These are phyloP conservation scores for Podospora bellae-mahoneyi DNA, from an alignment of 495 filamentous ascomycete genomes.

Conservation along the genomic window DNA sequence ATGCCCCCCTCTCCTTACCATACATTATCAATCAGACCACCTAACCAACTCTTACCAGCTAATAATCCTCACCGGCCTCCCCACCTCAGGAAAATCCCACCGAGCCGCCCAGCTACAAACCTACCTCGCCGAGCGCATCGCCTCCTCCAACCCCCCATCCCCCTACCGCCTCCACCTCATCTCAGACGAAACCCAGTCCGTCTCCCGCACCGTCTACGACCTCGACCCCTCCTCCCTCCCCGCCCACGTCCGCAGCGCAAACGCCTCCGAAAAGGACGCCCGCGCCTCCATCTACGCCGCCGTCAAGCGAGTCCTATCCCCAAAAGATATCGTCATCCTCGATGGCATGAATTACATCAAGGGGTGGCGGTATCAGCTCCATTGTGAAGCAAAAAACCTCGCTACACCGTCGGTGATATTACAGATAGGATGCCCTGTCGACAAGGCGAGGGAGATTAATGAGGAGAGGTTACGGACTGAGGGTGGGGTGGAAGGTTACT, in stretches of 20 bases:
- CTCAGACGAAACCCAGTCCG: slow-evolving; percentile 61
- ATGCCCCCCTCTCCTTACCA: background rate
- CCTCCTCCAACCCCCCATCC: slow-evolving; percentile 24
- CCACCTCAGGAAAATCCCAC: slow-evolving; percentile 87
- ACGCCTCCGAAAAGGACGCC: slow-evolving; percentile 80
- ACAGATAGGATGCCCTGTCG: slow-evolving; percentile 75
- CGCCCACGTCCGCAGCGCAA: slow-evolving; percentile 50
- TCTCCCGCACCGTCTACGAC: slow-evolving; percentile 62
- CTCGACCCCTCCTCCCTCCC: slow-evolving; percentile 46
- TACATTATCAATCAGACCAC: background rate
- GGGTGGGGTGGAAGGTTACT: slow-evolving; percentile 56
- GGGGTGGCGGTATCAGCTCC: slow-evolving; percentile 92
- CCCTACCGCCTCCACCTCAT: slow-evolving; percentile 62
- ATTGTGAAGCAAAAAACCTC: slow-evolving; percentile 87
- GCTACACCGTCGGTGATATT: slow-evolving; percentile 80
- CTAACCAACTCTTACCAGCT: slow-evolving; percentile 52
- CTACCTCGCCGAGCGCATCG: slow-evolving; percentile 59
- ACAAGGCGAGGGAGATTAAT: slow-evolving; percentile 63
- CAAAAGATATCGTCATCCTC: slow-evolving; percentile 80
- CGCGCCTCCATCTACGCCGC: slow-evolving; percentile 82
- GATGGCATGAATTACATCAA: slow-evolving; percentile 98
- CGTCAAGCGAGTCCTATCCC: slow-evolving; percentile 74
- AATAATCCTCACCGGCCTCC: slow-evolving; percentile 88
- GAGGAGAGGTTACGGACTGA: slow-evolving; percentile 32
- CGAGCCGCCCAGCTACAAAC: slow-evolving; percentile 74